phyloP scores from a whole-genome alignment of 495 filamentous ascomycete species.

The Glarea lozoyensis region DNA sequence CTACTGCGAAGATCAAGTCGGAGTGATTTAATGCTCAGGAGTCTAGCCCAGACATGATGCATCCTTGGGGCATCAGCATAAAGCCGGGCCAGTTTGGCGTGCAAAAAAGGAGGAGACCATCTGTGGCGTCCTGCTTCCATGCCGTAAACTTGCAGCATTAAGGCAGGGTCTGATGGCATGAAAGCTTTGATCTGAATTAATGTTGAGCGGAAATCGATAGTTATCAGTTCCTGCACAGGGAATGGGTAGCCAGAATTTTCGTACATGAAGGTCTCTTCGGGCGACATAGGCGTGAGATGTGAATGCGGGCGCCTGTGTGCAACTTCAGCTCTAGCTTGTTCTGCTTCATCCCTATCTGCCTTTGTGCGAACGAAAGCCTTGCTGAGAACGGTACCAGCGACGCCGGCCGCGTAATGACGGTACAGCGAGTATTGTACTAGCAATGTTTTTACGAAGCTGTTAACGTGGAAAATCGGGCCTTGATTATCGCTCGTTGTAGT shows the following conservation, averaged over 20 bases:
- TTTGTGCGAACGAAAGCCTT: conserved; percentile 57
- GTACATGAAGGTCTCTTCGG: conserved; percentile 9
- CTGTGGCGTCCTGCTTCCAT: conserved; percentile 76
- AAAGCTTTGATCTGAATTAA: conserved; percentile 82
- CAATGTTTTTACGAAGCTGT: conserved; percentile 68
- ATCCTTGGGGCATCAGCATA: conserved; percentile 82
- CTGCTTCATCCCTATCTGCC: conserved; percentile 15
- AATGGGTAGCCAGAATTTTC: conserved; percentile 14
- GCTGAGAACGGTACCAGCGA: conserved; percentile 67
- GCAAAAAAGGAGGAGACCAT: conserved; percentile 71
- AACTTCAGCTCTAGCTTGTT: conserved; percentile 11
- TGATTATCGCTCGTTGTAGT: conserved; percentile 77
- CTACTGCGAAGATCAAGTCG: conserved; percentile 72
- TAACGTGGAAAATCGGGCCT: conserved; percentile 79
- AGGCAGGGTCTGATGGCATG: conserved; percentile 75
- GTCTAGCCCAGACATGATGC: conserved; percentile 70
- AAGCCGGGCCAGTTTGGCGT: conserved; percentile 65
- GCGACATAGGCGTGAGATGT: conserved; percentile 19
- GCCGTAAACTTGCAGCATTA: conserved; percentile 83
- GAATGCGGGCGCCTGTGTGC: not conserved
- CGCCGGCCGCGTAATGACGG: conserved; percentile 81
- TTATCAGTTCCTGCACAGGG: conserved; percentile 51
- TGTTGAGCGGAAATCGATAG: conserved; percentile 67
- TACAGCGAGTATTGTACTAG: conserved; percentile 87
- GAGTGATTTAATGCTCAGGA: conserved; percentile 73